Percentiles rank a stretch among this genome's conserved stretches.
These are phyloP conservation scores for Arthroderma sp. DNA, from an alignment of 2,329 filamentous ascomycete species.

Conservation along the genomic window DNA sequence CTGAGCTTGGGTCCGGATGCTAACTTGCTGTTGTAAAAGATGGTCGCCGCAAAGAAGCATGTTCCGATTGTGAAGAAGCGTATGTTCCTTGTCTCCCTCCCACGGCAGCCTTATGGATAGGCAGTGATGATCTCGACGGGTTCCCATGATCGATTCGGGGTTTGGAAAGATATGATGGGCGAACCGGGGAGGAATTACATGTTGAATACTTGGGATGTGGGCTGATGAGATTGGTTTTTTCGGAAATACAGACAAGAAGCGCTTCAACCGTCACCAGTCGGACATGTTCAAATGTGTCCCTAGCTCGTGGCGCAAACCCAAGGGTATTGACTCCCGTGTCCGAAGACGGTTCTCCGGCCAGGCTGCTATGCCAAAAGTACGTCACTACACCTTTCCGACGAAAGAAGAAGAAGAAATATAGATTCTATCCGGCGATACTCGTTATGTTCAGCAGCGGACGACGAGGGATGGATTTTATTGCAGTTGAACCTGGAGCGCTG, in stretches of 20 bases:
- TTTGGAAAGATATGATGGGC: no score
- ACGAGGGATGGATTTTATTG: background rate
- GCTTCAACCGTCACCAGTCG: constrained; percentile 94
- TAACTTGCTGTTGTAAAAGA: constrained; percentile 40
- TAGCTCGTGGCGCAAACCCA: constrained; percentile 94
- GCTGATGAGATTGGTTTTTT: constrained; percentile 19
- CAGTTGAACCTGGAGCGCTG: no score
- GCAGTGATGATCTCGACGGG: no score
- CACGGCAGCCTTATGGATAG: no score
- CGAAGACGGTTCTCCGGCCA: constrained; percentile 94
- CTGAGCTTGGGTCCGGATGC: background rate
- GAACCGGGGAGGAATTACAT: no score
- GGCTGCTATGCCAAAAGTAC: constrained; percentile 94
- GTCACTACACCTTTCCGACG: constrained; percentile 25
- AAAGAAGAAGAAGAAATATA: background rate
- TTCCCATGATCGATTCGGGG: no score
- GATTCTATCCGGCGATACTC: background rate
- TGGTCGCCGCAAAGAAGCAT: constrained; percentile 99
- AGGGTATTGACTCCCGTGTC: constrained; percentile 99
- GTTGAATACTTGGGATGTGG: background rate
- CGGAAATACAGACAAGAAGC: constrained; percentile 60
- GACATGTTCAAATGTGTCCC: constrained; percentile 91
- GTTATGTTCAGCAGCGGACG: no score
- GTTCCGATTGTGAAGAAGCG: constrained; percentile 99
- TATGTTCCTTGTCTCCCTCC: constrained; percentile 44